Conservation (phyloP, 2,329 filamentous ascomycete species). For the Elsinoe arachidis region DNA sequence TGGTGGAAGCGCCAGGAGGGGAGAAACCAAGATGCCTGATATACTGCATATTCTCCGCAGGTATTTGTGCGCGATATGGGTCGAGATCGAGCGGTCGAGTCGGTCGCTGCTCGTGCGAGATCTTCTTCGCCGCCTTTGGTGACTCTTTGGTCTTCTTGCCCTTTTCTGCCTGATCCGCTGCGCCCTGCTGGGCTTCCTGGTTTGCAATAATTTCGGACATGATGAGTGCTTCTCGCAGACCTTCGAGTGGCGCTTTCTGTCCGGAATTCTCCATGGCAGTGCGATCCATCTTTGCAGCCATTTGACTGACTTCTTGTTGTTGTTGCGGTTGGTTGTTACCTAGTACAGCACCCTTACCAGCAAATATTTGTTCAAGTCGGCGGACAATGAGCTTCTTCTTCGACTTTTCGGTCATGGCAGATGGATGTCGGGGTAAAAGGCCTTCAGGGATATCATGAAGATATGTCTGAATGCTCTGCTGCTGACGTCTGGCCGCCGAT, state of each 20-base stretch:
- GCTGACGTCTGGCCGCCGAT: slow-evolving; percentile 27
- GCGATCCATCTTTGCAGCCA: slow-evolving; percentile 42
- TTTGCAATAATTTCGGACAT: slow-evolving; percentile 24
- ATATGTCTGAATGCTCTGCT: slow-evolving; percentile 60
- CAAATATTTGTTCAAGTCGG: slow-evolving; percentile 72
- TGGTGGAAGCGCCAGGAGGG: slow-evolving; percentile 47
- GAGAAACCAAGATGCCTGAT: slow-evolving; percentile 65
- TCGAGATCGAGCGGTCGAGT: slow-evolving; percentile 71
- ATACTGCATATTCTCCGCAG: slow-evolving; percentile 70
- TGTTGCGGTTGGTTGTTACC: slow-evolving; percentile 43
- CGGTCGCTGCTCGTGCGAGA: slow-evolving; percentile 50
- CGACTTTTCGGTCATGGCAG: slow-evolving; percentile 58
- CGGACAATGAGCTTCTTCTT: slow-evolving; percentile 71
- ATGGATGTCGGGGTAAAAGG: slow-evolving; percentile 50
- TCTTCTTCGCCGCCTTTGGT: slow-evolving; percentile 14
- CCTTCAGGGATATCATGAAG: slow-evolving; percentile 64
- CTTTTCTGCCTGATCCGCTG: background rate
- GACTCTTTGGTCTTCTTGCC: background rate
- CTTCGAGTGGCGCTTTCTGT: slow-evolving; percentile 30
- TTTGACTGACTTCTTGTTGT: slow-evolving; percentile 49
- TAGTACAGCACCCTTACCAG: slow-evolving; percentile 50
- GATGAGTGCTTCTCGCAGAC: slow-evolving; percentile 39
- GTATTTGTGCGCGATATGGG: slow-evolving; percentile 65
- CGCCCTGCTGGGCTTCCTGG: background rate
- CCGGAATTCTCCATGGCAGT: slow-evolving; percentile 34